These are phyloP conservation scores for Penicillium tannophilum DNA, from an alignment of 495 filamentous ascomycete species.

Conservation along the genomic window DNA sequence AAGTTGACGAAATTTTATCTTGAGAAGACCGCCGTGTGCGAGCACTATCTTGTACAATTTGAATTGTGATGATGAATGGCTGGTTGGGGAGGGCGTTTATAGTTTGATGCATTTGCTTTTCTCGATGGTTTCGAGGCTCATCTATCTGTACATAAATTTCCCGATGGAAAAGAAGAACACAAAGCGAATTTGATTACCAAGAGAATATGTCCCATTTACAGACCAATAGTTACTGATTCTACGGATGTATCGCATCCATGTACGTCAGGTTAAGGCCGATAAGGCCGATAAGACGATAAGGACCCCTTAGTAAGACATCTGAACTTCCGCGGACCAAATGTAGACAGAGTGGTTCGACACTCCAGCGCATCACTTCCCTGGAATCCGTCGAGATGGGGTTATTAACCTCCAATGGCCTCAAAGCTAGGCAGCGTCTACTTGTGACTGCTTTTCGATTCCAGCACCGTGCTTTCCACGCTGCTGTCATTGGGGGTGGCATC, in stretches of 20 bases:
- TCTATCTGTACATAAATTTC: slow-evolving; percentile 34
- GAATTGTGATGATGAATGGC: slow-evolving; percentile 29
- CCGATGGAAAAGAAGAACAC: slow-evolving; percentile 1
- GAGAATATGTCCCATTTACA: not conserved
- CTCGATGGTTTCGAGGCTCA: slow-evolving; percentile 9
- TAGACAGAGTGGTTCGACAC: not conserved
- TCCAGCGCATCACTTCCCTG: not conserved
- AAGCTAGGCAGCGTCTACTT: slow-evolving; percentile 20
- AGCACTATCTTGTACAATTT: slow-evolving; percentile 40
- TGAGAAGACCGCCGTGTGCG: slow-evolving; percentile 10
- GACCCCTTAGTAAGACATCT: not conserved
- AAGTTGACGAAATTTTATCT: slow-evolving; percentile 1
- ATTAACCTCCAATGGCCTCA: slow-evolving; percentile 27
- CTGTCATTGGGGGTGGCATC: slow-evolving; percentile 85
- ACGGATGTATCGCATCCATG: not conserved
- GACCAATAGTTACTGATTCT: too few species aligned
- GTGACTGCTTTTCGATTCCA: slow-evolving; percentile 19
- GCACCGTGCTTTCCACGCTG: slow-evolving; percentile 53
- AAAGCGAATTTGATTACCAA: slow-evolving; percentile 1
- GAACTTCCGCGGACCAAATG: slow-evolving; percentile 1
- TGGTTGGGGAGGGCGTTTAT: slow-evolving; percentile 39
- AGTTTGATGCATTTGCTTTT: slow-evolving; percentile 35
- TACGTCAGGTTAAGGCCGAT: not conserved
- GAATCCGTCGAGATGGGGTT: slow-evolving; percentile 30
- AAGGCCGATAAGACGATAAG: not conserved